Conservation (phyloP, 306 rosid species). For the Sesbania bispinosa region DNA sequence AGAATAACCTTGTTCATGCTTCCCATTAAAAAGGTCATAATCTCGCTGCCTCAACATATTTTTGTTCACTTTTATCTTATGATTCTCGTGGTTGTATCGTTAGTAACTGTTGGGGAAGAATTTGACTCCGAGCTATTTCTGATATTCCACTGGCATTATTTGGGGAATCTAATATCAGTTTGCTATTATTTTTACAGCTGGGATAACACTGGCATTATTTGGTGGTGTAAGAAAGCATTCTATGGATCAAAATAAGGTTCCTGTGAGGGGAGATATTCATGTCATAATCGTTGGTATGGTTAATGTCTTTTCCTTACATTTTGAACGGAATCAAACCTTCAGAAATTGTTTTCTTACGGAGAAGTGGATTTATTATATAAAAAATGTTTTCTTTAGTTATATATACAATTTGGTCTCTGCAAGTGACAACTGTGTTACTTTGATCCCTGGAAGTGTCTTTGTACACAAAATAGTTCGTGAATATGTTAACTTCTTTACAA, state of each 20-base stretch:
- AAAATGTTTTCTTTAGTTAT: background rate
- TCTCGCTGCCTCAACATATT: background rate
- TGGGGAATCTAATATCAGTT: constrained; percentile 14
- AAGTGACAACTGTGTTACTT: too few species aligned
- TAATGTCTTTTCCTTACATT: constrained; percentile 30
- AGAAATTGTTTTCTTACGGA: constrained; percentile 2
- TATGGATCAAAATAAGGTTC: constrained; percentile 89
- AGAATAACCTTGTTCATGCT: constrained; percentile 6
- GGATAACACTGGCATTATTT: constrained; percentile 80
- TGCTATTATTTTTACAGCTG: constrained; percentile 53
- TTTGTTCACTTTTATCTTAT: constrained; percentile 1
- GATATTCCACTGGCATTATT: constrained; percentile 1
- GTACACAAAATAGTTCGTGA: too few species aligned
- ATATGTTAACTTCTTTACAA: too few species aligned
- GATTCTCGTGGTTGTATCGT: constrained; percentile 4
- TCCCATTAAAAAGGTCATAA: background rate
- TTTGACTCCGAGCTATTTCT: background rate
- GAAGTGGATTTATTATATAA: constrained; percentile 13
- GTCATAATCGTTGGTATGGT: constrained; percentile 85
- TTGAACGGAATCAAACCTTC: constrained; percentile 19
- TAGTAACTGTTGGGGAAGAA: constrained; percentile 10
- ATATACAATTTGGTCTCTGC: too few species aligned
- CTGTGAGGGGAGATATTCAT: constrained; percentile 96
- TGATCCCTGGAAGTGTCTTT: too few species aligned
- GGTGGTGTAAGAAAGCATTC: constrained; percentile 89